Percentiles rank a stretch among this genome's conserved stretches.
These are phyloP conservation scores for Candida neerlandica DNA, from an alignment of 1,139 yeast genomes.

Conservation along the genomic window DNA sequence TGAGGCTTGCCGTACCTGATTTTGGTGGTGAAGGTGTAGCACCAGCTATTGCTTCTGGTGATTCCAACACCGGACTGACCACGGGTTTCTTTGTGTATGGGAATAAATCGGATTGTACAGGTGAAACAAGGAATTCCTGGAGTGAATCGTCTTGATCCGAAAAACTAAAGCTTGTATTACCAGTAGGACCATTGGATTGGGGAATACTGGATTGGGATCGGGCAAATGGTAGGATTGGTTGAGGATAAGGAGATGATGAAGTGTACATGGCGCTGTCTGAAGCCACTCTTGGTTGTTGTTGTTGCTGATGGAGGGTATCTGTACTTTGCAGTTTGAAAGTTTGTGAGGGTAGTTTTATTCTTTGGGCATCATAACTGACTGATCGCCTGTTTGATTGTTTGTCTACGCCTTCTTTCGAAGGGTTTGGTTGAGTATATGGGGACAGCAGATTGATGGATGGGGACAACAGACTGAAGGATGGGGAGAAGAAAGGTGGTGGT, in stretches of 20 bases:
- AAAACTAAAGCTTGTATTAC: slow-evolving; percentile 11
- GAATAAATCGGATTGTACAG: slow-evolving; percentile 15
- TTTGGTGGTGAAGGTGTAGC: slow-evolving; percentile 16
- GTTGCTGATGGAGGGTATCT: too few species aligned
- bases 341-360: slow-evolving; percentile 23
- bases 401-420: slow-evolving; percentile 6
- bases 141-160: slow-evolving; percentile 27
- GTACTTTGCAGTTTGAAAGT: slow-evolving; percentile 7
- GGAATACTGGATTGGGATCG: slow-evolving; percentile 5
- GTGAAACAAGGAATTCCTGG: slow-evolving; percentile 27
- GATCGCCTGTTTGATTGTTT: slow-evolving; percentile 24
- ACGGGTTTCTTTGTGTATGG: slow-evolving; percentile 9
- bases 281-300: slow-evolving; percentile 16
- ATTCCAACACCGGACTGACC: slow-evolving; percentile 18
- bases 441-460: slow-evolving; percentile 7
- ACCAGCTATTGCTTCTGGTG: slow-evolving; percentile 11
- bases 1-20: slow-evolving; percentile 13
- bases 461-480: too few species aligned
- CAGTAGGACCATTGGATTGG: slow-evolving; percentile 4
- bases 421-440: slow-evolving; percentile 10
- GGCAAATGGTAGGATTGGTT: slow-evolving; percentile 6
- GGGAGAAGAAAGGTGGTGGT: too few species aligned
- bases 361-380: slow-evolving; percentile 32
- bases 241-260: slow-evolving; percentile 6
- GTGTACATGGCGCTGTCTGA: slow-evolving; percentile 22